phyloP scores from a whole-genome alignment of 108 stramenopile species.

The Cyclotella baltica region DNA sequence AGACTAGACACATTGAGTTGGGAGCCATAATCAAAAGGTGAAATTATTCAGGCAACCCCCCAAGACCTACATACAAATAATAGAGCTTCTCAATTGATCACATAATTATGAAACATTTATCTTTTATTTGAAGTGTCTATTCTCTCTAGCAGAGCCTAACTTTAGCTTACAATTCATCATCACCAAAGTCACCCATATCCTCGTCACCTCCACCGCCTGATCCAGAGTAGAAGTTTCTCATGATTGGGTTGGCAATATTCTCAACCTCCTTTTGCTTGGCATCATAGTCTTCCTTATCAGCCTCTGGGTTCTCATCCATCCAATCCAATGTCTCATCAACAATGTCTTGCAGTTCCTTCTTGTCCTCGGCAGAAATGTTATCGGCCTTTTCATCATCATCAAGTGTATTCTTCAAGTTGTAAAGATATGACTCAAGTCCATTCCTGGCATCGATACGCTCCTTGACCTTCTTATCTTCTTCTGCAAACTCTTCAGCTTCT shows the following conservation, averaged over 20 bases:
- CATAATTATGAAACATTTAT: no score
- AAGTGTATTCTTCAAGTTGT: conserved; percentile 94
- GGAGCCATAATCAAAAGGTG: no score
- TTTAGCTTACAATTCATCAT: conserved; percentile 71
- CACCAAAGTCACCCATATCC: conserved; percentile 75
- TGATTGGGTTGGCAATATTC: conserved; percentile 92
- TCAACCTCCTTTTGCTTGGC: conserved; percentile 98
- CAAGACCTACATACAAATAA: no score
- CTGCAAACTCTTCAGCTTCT: conserved; percentile 98
- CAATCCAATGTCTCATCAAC: conserved; percentile 90
- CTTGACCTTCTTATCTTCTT: conserved; percentile 90
- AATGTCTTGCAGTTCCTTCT: conserved; percentile 73
- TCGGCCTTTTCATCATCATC: conserved; percentile 71
- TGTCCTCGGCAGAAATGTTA: conserved; percentile 81
- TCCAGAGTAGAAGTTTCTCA: conserved; percentile 81
- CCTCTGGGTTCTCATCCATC: conserved; percentile 94
- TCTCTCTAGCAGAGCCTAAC: no score
- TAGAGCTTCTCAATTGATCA: no score
- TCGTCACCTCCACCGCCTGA: conserved; percentile 56
- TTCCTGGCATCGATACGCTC: conserved; percentile 93
- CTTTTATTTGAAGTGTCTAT: no score
- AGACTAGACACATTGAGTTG: no score
- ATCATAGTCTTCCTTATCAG: conserved; percentile 95
- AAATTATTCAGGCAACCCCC: no score
- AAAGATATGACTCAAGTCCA: conserved; percentile 95